phyloP scores from a whole-genome alignment of 768 basidiomycete species.

The Jaapia argillacea region DNA sequence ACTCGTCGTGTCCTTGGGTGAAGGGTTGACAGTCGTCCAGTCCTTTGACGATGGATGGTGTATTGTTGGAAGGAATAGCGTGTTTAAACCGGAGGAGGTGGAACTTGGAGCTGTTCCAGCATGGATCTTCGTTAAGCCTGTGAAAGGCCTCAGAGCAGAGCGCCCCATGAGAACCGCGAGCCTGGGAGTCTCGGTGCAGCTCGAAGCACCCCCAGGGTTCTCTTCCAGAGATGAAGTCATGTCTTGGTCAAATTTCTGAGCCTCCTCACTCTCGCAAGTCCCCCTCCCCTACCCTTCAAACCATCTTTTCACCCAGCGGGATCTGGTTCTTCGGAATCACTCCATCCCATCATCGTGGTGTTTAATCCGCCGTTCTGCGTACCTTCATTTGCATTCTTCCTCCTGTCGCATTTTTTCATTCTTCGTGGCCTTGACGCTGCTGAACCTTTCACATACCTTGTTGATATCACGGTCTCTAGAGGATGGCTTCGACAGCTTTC shows the following conservation, averaged over 20 bases:
- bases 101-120: slow-evolving; percentile 69
- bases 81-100: slow-evolving; percentile 26
- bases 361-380: not conserved
- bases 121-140: slow-evolving; percentile 65
- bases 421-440: not conserved
- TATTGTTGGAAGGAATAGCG: slow-evolving; percentile 48
- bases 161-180: slow-evolving; percentile 56
- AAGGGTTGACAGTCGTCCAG: slow-evolving; percentile 45
- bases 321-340: not conserved
- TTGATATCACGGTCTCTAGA: not conserved
- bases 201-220: slow-evolving; percentile 26
- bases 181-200: slow-evolving; percentile 51
- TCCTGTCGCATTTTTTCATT: not conserved
- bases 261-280: not conserved
- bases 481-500: not conserved
- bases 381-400: not conserved
- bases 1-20: slow-evolving; percentile 45
- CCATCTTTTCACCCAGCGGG: not conserved
- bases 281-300: not conserved
- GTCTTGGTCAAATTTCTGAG: slow-evolving; percentile 62
- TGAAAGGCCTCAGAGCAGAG: slow-evolving; percentile 46
- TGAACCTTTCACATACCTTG: not conserved
- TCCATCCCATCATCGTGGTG: not conserved
- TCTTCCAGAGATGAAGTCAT: slow-evolving; percentile 39
- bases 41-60: slow-evolving; percentile 41